Conservation (phyloP, 495 filamentous ascomycete genomes). For the Xanthoparmelia taractica region DNA sequence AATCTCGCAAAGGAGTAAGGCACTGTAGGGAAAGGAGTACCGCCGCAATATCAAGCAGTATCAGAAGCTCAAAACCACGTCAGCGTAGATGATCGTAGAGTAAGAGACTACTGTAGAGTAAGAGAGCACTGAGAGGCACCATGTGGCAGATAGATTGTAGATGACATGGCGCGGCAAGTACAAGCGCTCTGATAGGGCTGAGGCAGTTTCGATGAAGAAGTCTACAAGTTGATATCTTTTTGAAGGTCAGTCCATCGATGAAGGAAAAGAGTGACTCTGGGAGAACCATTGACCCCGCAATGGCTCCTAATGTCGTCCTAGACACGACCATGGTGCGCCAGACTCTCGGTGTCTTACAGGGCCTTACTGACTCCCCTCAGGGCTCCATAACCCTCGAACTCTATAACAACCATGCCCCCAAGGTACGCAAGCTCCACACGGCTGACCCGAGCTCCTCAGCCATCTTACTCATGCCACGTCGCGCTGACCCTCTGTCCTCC, state of each 20-base stretch:
- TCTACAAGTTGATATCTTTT: not conserved
- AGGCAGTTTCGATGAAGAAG: not conserved
- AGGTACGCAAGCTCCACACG: conserved; percentile 34
- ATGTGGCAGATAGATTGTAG: no score
- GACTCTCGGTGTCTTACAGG: not conserved
- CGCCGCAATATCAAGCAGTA: no score
- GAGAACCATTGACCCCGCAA: conserved; percentile 26
- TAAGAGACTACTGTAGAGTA: no score
- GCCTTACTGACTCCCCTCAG: conserved; percentile 36
- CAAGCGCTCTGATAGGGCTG: not conserved
- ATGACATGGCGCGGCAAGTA: not conserved
- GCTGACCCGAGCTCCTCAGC: not conserved
- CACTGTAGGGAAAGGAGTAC: no score
- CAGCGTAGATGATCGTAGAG: no score
- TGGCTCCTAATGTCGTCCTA: conserved; percentile 69
- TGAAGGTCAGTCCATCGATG: not conserved
- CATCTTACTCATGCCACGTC: not conserved
- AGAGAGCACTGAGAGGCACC: no score
- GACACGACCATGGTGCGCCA: conserved; percentile 72
- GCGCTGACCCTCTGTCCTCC: not conserved
- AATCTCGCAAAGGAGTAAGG: no score
- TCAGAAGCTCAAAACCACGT: no score
- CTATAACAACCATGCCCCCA: conserved; percentile 72
- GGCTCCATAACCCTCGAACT: conserved; percentile 83
- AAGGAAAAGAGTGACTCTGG: not conserved